Base-by-base conservation (phyloP, 345 rosid genomes). In the thale cress (Arabidopsis thaliana) region DNA sequence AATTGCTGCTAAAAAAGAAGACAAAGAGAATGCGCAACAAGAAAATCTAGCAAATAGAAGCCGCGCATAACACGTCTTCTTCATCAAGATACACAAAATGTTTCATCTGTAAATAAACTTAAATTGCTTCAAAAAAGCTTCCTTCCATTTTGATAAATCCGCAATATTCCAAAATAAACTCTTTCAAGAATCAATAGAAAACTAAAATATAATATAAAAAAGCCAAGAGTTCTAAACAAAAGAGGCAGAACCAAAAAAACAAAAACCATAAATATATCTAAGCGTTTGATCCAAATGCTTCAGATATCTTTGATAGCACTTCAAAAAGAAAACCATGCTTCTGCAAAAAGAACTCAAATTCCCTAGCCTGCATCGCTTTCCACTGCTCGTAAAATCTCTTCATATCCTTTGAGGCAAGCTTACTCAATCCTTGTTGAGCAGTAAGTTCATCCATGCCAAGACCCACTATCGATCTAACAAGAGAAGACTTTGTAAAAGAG, bases 1-100 rank as follows among this genome's bases (percentile, higher is more conserved):
- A 55, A 78, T 76, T 8, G 98, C 96, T 13, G 59, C 93, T 0
- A 62, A 65, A 36, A 75, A 67, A 63, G 91, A 89, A 63, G 85
- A 80, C 7, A 37, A n/a, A 78, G 77, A 72, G 55, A 51, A 72
- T 16, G 5, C 4, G 16, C 57, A 59, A 42, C 64, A 59, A 59
- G 44, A 34, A 50, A 66, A 1, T 24, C 23, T 3, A 32, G 23
- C 72, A 41, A 48, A 7, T 1, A 53, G 23, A 67, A 74, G 75
- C 62, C 30, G 11, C 3, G 62, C 80, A 44, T 82, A 65, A 72
- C 13, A 38, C 8, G 7, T 8, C n/a, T 10, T 46, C 24, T 16
- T 74, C 33, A 52, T 30, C 14, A 51, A 42, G 28, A 69, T 61
- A 28, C 1, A 24, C 34, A 30, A 14, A 4, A 61, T 59, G 68